These are phyloP conservation scores for Camptophora hylomeconis DNA, from an alignment of 2,329 filamentous ascomycete genomes.

Conservation along the genomic window DNA sequence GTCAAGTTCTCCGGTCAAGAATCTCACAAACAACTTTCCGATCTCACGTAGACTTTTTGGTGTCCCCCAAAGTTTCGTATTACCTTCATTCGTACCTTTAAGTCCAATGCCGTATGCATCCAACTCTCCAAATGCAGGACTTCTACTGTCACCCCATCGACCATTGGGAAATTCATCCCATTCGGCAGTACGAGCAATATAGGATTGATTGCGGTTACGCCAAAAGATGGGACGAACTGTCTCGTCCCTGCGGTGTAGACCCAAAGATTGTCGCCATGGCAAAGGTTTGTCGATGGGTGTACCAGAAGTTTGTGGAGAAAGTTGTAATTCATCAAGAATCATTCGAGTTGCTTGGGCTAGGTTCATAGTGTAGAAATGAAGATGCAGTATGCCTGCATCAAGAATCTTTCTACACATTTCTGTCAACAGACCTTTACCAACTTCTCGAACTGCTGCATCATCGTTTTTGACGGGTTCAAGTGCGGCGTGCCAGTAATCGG, in stretches of 20 bases:
- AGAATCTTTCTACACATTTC: conserved; percentile 82
- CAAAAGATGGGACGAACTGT: conserved; percentile 98
- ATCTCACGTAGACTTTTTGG: conserved; percentile 70
- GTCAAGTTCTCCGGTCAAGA: conserved; percentile 67
- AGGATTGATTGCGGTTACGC: conserved; percentile 93
- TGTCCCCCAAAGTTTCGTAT: conserved; percentile 87
- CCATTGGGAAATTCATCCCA: conserved; percentile 99
- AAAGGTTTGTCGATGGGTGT: conserved; percentile 77
- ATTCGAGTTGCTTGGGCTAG: conserved; percentile 85
- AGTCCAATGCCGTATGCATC: conserved; percentile 89
- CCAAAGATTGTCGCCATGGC: conserved; percentile 91
- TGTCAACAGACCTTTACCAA: conserved; percentile 75
- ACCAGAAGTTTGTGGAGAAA: conserved; percentile 59
- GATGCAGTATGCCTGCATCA: conserved; percentile 65
- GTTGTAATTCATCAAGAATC: conserved; percentile 78
- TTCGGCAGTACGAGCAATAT: conserved; percentile 87
- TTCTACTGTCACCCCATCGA: conserved; percentile 93
- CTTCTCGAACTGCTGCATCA: conserved; percentile 78
- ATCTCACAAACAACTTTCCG: conserved; percentile 69
- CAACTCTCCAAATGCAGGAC: conserved; percentile 88
- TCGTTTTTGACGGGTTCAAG: conserved; percentile 95
- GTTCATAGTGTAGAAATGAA: conserved; percentile 99
- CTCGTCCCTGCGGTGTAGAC: conserved; percentile 74
- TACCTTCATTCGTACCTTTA: conserved; percentile 89
- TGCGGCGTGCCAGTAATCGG: conserved; percentile 63